Conservation (phyloP, 2,329 filamentous ascomycete genomes). For the Venturia pyrina region DNA sequence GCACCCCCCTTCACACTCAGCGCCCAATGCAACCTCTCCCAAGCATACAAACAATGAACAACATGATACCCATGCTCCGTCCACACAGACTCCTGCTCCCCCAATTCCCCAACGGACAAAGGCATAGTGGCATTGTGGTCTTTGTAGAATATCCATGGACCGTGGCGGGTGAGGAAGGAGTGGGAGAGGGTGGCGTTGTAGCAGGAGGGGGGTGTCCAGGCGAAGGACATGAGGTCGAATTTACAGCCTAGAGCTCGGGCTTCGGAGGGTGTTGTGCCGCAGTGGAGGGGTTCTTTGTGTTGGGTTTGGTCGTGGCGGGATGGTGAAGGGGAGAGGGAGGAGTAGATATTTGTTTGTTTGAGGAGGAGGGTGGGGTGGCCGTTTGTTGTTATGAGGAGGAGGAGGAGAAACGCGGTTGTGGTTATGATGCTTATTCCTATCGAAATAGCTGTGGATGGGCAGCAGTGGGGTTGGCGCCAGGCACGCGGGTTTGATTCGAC, state of each 20-base stretch:
- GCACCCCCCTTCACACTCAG: not conserved
- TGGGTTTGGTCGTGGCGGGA: not conserved
- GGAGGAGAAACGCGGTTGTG: not conserved
- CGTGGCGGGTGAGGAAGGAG: not conserved
- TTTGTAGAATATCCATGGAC: slow-evolving; percentile 11
- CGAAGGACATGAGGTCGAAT: slow-evolving; percentile 13
- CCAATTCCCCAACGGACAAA: not conserved
- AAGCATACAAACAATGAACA: slow-evolving; percentile 12
- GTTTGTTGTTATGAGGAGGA: slow-evolving; percentile 5
- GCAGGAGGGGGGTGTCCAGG: slow-evolving; percentile 9
- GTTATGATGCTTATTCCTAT: slow-evolving; percentile 7
- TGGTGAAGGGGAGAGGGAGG: too few relatives aligned
- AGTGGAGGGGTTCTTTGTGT: not conserved
- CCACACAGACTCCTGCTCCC: slow-evolving; percentile 4
- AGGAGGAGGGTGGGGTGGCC: slow-evolving; percentile 1
- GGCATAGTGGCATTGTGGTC: slow-evolving; percentile 12
- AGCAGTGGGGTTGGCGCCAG: not conserved
- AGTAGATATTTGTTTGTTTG: not conserved
- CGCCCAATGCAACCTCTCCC: slow-evolving; percentile 8
- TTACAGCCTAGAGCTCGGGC: slow-evolving; percentile 6
- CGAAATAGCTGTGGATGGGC: not conserved
- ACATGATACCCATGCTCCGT: slow-evolving; percentile 12
- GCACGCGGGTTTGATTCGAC: not conserved
- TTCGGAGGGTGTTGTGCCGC: slow-evolving; percentile 8
- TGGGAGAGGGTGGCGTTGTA: not conserved